Evolutionary conservation across 192 early-diverging fungal genomes (phyloP).

Genomic region (Coemansia umbellata): DNA sequence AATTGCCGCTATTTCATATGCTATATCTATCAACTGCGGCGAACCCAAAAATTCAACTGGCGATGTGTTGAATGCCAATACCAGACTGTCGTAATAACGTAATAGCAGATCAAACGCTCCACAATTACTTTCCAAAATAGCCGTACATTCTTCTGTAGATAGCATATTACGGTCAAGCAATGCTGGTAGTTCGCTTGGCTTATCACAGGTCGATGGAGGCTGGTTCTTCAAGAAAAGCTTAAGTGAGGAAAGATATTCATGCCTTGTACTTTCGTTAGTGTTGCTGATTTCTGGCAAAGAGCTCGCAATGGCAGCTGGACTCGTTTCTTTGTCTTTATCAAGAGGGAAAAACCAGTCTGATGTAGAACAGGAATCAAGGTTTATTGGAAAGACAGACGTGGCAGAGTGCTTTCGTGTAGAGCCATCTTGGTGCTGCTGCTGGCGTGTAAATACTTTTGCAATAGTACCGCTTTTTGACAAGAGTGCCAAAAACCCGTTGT

Average conservation of each 20-base stretch:
- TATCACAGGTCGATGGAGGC: neutral
- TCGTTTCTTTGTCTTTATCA: too few species aligned
- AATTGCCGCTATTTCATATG: constrained; percentile 2
- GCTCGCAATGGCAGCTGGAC: too few species aligned
- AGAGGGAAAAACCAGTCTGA: too few species aligned
- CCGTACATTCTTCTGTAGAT: constrained; percentile 5
- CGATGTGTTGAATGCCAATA: neutral
- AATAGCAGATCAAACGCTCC: constrained; percentile 29
- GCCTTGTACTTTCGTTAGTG: too few species aligned
- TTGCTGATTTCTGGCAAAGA: too few species aligned
- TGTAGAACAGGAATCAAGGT: too few species aligned
- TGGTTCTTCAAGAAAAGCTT: neutral
- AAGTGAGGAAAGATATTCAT: constrained; percentile 3
- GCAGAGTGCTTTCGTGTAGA: neutral
- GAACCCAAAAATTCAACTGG: neutral
- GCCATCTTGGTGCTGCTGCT: neutral
- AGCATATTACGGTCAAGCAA: neutral
- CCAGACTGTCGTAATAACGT: constrained; percentile 3
- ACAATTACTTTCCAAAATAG: constrained; percentile 8
- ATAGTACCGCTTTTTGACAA: constrained; percentile 1
- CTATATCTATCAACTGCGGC: neutral
- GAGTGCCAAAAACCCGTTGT: neutral
- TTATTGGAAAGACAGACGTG: neutral
- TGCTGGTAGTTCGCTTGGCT: neutral
- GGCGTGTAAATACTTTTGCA: neutral